Evolutionary conservation across 2,329 filamentous ascomycete species (phyloP).

Genomic region (Thielaviopsis punctulata): DNA sequence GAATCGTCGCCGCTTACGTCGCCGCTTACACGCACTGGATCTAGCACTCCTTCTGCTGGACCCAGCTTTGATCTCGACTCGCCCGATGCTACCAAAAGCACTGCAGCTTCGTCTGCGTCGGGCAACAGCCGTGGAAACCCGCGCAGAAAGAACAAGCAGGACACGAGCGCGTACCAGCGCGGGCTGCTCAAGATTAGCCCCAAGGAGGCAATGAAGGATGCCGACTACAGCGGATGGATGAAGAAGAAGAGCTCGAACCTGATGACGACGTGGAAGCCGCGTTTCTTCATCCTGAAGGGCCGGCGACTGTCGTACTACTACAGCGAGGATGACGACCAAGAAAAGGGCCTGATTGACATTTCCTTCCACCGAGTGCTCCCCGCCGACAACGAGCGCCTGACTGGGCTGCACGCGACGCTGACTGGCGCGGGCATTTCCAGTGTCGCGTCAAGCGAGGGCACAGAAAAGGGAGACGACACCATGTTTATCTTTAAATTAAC

Average conservation of each 20-base stretch:
- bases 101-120: slow-evolving; percentile 25
- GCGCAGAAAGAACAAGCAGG: slow-evolving; percentile 70
- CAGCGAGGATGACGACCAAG: slow-evolving; percentile 76
- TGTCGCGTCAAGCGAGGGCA: slow-evolving; percentile 15
- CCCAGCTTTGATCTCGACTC: slow-evolving; percentile 68
- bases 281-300: slow-evolving; percentile 87
- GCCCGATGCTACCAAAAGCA: slow-evolving; percentile 42
- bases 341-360: slow-evolving; percentile 93
- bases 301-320: slow-evolving; percentile 92
- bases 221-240: slow-evolving; percentile 98
- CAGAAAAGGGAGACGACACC: slow-evolving; percentile 41
- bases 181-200: slow-evolving; percentile 70
- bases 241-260: slow-evolving; percentile 94
- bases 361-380: slow-evolving; percentile 93
- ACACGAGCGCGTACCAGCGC: slow-evolving; percentile 82
- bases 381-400: slow-evolving; percentile 78
- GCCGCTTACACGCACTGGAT: slow-evolving; percentile 56
- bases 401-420: slow-evolving; percentile 77
- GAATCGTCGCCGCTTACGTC: slow-evolving; percentile 36
- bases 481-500: slow-evolving; percentile 98
- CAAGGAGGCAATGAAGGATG: slow-evolving; percentile 64
- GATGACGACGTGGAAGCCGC: slow-evolving; percentile 95
- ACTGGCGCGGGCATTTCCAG: slow-evolving; percentile 63
- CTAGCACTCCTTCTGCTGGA: slow-evolving; percentile 46
- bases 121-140: slow-evolving; percentile 24